Percentiles rank a stretch among this genome's conserved stretches.
These are phyloP conservation scores for Chrysanthemum lavandulifolium DNA, from an alignment of 129 eudicot species.

Conservation along the genomic window DNA sequence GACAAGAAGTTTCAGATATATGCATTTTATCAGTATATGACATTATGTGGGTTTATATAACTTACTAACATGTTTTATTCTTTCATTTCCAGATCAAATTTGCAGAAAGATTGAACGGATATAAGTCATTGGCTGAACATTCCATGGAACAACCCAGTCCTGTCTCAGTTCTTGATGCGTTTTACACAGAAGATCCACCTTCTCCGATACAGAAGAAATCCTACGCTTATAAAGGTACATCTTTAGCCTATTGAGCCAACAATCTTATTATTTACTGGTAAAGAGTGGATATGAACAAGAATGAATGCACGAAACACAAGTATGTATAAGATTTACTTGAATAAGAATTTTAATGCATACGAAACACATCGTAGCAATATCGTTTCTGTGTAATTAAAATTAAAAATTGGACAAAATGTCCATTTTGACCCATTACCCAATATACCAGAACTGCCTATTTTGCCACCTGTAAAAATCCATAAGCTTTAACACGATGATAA, in stretches of 20 bases:
- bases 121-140: constrained; percentile 44
- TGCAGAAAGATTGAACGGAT: constrained; percentile 42
- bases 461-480: not conserved
- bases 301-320: not conserved
- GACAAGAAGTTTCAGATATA: not conserved
- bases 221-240: constrained; percentile 62
- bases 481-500: not conserved
- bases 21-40: not conserved
- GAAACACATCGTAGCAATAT: too few species aligned
- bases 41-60: not conserved
- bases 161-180: constrained; percentile 85
- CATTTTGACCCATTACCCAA: not conserved
- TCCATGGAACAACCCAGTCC: constrained; percentile 88
- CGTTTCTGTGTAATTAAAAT: not conserved
- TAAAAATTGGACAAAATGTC: not conserved
- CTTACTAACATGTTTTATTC: constrained; percentile 24
- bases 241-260: not conserved
- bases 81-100: constrained; percentile 39
- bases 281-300: constrained; percentile 10
- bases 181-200: constrained; percentile 69
- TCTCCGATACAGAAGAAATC: constrained; percentile 81
- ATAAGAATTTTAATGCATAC: not conserved
- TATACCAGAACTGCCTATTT: not conserved
- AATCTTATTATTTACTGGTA: not conserved
- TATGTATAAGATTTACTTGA: not conserved